These are phyloP conservation scores for Rhizopus microsporus DNA, from an alignment of 371 early-diverging fungal species.

Conservation along the genomic window DNA sequence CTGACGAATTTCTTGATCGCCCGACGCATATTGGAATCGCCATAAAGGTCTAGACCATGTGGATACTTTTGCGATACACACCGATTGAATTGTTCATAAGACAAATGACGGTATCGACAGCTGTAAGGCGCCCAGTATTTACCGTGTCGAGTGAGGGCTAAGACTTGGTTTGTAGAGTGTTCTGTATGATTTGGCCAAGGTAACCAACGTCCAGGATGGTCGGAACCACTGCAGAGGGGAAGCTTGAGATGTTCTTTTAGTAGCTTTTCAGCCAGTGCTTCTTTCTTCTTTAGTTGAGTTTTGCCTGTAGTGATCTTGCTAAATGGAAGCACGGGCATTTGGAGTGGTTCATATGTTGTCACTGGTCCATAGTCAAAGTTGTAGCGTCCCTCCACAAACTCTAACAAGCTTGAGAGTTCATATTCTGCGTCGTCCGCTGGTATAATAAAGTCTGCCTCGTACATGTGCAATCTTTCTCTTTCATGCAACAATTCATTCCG, in stretches of 20 bases:
- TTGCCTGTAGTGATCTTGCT: conserved; percentile 38
- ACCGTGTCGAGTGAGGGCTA: conserved; percentile 3
- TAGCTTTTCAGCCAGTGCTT: not conserved
- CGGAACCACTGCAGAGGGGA: conserved; percentile 45
- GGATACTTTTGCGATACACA: conserved; percentile 41
- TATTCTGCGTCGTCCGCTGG: conserved; percentile 38
- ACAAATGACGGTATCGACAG: conserved; percentile 44
- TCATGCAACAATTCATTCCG: conserved; percentile 25
- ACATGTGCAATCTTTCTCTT: conserved; percentile 39
- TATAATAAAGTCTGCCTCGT: conserved; percentile 45
- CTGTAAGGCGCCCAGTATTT: conserved; percentile 54
- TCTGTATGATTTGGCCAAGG: conserved; percentile 13
- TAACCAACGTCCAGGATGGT: conserved; percentile 54
- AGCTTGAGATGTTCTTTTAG: conserved; percentile 34
- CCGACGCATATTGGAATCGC: conserved; percentile 59
- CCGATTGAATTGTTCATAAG: conserved; percentile 39
- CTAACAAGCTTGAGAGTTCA: conserved; percentile 31
- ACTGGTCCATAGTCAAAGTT: conserved; percentile 50
- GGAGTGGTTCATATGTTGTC: conserved; percentile 37
- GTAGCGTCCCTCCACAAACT: conserved; percentile 50
- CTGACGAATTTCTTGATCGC: conserved; percentile 53
- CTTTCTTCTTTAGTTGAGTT: not conserved
- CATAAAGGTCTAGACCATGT: conserved; percentile 43
- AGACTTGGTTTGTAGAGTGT: not conserved
- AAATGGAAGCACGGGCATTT: conserved; percentile 30